Percentiles rank a stretch among this genome's conserved stretches.
Evolutionary conservation across 768 basidiomycete genomes (phyloP).

Genomic region (Boletus patriciae): DNA sequence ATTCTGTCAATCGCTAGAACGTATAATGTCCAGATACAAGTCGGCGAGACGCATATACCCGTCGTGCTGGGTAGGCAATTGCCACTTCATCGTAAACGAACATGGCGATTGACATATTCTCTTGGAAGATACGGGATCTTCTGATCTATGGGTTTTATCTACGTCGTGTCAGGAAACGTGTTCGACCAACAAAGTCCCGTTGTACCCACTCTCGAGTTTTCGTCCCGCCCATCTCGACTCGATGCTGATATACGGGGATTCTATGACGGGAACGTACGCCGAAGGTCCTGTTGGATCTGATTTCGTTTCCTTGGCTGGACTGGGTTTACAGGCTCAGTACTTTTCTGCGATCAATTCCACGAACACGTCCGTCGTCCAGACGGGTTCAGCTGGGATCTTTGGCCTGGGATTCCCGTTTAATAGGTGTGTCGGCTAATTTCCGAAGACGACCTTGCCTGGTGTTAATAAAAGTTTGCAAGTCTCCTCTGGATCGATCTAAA

Average conservation of each 20-base stretch:
- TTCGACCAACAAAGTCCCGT: slow-evolving; percentile 38
- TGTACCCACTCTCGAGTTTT: slow-evolving; percentile 54
- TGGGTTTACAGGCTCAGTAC: slow-evolving; percentile 51
- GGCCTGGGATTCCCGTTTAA: slow-evolving; percentile 75
- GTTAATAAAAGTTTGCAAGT: slow-evolving; percentile 34
- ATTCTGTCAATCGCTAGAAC: slow-evolving; percentile 39
- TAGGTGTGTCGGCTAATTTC: slow-evolving; percentile 44
- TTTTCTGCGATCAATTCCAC: slow-evolving; percentile 70
- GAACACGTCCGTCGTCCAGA: slow-evolving; percentile 58
- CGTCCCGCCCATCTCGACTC: slow-evolving; percentile 47
- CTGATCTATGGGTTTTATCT: slow-evolving; percentile 74
- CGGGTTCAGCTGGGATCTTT: slow-evolving; percentile 64
- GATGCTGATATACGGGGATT: slow-evolving; percentile 67
- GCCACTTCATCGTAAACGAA: neutral
- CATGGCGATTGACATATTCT: neutral
- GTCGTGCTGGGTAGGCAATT: slow-evolving; percentile 55
- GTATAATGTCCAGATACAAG: slow-evolving; percentile 59
- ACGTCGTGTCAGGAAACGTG: slow-evolving; percentile 50
- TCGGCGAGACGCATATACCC: slow-evolving; percentile 53
- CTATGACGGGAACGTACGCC: slow-evolving; percentile 66
- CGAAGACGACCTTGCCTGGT: neutral
- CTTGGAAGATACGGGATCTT: slow-evolving; percentile 69
- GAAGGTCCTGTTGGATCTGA: slow-evolving; percentile 63
- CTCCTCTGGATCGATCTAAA: slow-evolving; percentile 48
- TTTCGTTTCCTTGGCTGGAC: slow-evolving; percentile 51